Conservation (phyloP, 1,284 basidiomycete species). For the Sporisorium iseilematis-ciliati region DNA sequence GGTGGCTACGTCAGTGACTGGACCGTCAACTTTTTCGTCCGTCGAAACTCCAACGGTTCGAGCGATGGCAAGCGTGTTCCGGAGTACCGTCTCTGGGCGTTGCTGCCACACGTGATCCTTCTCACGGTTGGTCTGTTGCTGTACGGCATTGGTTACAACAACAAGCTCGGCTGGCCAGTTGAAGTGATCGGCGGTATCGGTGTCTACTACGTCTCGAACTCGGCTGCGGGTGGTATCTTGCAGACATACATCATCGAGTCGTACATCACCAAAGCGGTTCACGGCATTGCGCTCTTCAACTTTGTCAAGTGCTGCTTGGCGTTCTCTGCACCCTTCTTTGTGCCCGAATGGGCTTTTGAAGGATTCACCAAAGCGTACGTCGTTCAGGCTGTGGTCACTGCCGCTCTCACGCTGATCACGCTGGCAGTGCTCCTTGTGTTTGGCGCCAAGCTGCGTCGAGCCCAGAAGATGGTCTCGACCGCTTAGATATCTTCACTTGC, state of each 20-base stretch:
- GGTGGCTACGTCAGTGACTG: slow-evolving; percentile 68
- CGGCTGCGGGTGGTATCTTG: slow-evolving; percentile 36
- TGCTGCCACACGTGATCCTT: slow-evolving; percentile 61
- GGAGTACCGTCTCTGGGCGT: slow-evolving; percentile 69
- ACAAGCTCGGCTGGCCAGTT: slow-evolving; percentile 67
- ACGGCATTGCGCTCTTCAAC: slow-evolving; percentile 70
- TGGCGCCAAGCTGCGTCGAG: slow-evolving; percentile 41
- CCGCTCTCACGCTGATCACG: slow-evolving; percentile 55
- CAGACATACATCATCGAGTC: slow-evolving; percentile 69
- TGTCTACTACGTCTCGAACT: slow-evolving; percentile 63
- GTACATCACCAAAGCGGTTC: slow-evolving; percentile 64
- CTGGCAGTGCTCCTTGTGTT: slow-evolving; percentile 48
- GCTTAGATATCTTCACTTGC: slow-evolving; percentile 12
- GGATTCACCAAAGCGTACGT: slow-evolving; percentile 61
- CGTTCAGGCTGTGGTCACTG: slow-evolving; percentile 64
- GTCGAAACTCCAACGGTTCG: slow-evolving; percentile 45
- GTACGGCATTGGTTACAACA: slow-evolving; percentile 63
- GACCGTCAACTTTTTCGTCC: slow-evolving; percentile 61
- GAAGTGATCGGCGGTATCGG: slow-evolving; percentile 68
- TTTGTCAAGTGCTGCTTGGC: slow-evolving; percentile 71
- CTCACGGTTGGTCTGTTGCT: slow-evolving; percentile 66
- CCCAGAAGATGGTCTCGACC: slow-evolving; percentile 49
- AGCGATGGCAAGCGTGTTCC: slow-evolving; percentile 60
- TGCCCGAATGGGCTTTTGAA: slow-evolving; percentile 63
- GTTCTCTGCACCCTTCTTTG: slow-evolving; percentile 69